Evolutionary conservation across 495 filamentous ascomycete species (phyloP), one percentile per base, ranked within the genome.

Genomic region (Lentithecium fluviatile): DNA sequence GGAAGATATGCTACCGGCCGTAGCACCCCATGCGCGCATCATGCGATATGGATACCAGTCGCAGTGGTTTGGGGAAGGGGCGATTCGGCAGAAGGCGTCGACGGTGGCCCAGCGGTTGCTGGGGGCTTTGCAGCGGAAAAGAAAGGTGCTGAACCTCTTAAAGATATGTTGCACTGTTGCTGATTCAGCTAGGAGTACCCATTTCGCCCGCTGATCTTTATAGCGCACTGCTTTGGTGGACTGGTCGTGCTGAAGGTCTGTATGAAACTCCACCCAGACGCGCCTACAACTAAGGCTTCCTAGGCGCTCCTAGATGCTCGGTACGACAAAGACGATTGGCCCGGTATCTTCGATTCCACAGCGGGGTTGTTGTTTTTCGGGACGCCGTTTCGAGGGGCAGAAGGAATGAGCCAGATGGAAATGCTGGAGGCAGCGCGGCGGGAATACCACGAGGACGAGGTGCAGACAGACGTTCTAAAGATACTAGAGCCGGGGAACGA

Each of bases 11-110:
- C 57, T 67, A 42, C 64, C 50, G 26, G 58, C 67, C n/a, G 45
- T 65, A 42, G 61, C 62, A 24, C 52, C 56, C 26, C 43, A 56
- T 49, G 61, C 64, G 12, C 57, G 67, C 32, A 68, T 71, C 19
- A 69, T 71, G 58, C 59, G 64, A 50, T 71, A 70, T 47, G 57
- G 64, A 62, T 71, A 71, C 37, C 24, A 49, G 52, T 62, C 59
- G 38, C 42, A 64, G 38, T 67, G 51, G 60, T 69, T 66, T 53
- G 58, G 54, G 8, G 49, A 66, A 48, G 55, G 50, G 17, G 36
- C 50, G 17, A 62, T 68, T 19, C 4, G 47, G 61, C 61, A 56
- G 51, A 65, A 54, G 20, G 56, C 46, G 13, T 61, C 52, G n/a
- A 65, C 56, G 25, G 56, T 68, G 42, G 45, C 48, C 21, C 37